Evolutionary conservation across 352 stramenopile genomes (phyloP), one percentile per base, ranked within the genome.

Genomic region (Pythium biforme): DNA sequence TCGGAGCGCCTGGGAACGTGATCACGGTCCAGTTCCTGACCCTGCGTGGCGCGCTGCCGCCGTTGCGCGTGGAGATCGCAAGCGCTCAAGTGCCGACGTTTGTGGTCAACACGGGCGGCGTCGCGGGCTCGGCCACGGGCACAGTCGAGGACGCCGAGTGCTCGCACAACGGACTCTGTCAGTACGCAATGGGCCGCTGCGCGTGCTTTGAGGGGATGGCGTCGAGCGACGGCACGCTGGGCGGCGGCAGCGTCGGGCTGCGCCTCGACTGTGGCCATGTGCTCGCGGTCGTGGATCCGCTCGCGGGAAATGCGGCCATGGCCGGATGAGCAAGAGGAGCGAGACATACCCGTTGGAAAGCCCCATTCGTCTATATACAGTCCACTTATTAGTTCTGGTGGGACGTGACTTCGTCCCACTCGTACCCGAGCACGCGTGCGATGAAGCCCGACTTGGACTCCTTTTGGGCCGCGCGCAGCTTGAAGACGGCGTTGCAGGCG

Each of bases 371-470:
- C 31, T 43, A 43, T 43, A 43, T 43, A 43, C 37, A n/a, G 17
- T n/a, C 14, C n/a, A 43, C 1, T 43, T 20, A n/a, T 56, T 39
- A 66, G 51, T 39, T 59, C 34, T 65, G 55, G 37, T 70, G 63
- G 29, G 55, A 59, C 15, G 79, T 82, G 46, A 92, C 74, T 69
- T 95, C 83, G 55, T 95, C 86, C 83, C 86, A 95, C 64, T 95
- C 86, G 73, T 93, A 91, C 48, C 83, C 83, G 23, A 92, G 75
- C 56, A 91, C 82, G 40, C 81, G 79, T 46, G 82, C 83, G 68
- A 95, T 89, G 62, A 92, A 92, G 56, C 83, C 83, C 25, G 76
- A 89, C 73, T 92, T 95, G 62, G 77, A 86, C 68, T 95, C 83
- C 49, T 92, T 93, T 68, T 92, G 83, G 54, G 80, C 81, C 26